Conservation (phyloP, 805 yeast genomes). For the Wickerhamiella musiphila region DNA sequence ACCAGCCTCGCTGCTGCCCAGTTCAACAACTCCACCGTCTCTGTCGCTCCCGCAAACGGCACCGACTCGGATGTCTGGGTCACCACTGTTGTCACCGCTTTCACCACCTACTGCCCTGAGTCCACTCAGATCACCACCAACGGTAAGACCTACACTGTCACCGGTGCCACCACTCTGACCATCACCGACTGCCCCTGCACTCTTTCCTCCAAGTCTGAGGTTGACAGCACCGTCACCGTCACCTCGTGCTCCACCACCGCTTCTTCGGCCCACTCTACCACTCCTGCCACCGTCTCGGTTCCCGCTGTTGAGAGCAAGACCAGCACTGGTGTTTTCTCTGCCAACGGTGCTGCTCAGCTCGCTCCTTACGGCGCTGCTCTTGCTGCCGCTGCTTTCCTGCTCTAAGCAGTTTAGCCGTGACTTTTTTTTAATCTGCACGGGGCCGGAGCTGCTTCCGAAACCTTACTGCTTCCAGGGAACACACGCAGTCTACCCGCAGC, state of each 20-base stretch:
- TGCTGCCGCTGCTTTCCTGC: background rate
- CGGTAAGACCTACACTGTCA: conserved; percentile 25
- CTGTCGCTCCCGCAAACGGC: conserved; percentile 14
- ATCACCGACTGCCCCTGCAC: conserved; percentile 82
- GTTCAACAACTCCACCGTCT: conserved; percentile 22
- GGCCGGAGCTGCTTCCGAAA: too few species aligned
- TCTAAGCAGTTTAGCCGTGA: background rate
- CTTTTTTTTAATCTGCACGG: too few species aligned
- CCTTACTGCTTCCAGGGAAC: too few species aligned
- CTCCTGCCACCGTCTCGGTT: background rate
- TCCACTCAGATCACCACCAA: conserved; percentile 40
- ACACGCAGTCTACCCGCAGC: too few species aligned
- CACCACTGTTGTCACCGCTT: conserved; percentile 19
- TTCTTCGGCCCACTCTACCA: background rate
- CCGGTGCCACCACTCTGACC: conserved; percentile 66
- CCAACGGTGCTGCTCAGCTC: background rate
- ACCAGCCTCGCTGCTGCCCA: too few species aligned
- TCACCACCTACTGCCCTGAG: conserved; percentile 64
- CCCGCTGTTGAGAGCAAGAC: background rate
- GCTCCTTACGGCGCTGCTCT: background rate
- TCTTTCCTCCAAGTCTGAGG: conserved; percentile 22
- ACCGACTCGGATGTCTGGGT: conserved; percentile 1
- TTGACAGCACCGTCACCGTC: background rate
- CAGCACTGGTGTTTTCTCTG: background rate
- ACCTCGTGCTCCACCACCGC: background rate